phyloP scores from a whole-genome alignment of 78 protist genomes.

The Guillardia theta region DNA sequence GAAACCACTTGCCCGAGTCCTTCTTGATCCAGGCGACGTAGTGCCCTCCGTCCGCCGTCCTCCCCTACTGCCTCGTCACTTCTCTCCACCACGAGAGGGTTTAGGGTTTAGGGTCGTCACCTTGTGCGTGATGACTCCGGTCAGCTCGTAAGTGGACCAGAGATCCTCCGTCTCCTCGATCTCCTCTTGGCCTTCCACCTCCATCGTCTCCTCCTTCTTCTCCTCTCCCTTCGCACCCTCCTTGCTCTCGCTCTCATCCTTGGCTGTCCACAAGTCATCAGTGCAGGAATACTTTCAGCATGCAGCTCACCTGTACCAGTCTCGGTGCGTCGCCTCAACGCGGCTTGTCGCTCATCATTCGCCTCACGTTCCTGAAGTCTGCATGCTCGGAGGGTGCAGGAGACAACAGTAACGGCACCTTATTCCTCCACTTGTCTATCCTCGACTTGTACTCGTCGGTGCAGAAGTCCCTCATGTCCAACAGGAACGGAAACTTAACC shows the following conservation, averaged over 20 bases:
- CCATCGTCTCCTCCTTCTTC: neutral
- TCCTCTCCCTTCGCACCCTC: neutral
- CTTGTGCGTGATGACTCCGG: neutral
- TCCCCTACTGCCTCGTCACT: neutral
- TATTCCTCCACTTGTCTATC: neutral
- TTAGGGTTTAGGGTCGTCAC: neutral
- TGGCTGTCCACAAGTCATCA: too few species aligned
- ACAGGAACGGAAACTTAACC: neutral
- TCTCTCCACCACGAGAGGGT: neutral
- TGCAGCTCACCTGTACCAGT: too few species aligned
- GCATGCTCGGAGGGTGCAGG: too few species aligned
- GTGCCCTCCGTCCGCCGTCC: neutral
- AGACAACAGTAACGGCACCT: neutral
- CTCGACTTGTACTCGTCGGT: neutral
- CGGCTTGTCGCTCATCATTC: too few species aligned
- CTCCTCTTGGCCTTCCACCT: neutral
- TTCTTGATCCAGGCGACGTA: neutral
- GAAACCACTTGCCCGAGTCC: neutral
- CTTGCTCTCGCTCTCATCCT: neutral
- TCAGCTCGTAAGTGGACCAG: neutral
- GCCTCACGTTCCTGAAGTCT: neutral
- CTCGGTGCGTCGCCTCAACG: too few species aligned
- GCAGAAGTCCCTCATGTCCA: constrained; percentile 11
- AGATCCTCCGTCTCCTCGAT: neutral
- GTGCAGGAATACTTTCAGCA: too few species aligned